phyloP scores from a whole-genome alignment of 768 basidiomycete species.

The Mycena haematopus region DNA sequence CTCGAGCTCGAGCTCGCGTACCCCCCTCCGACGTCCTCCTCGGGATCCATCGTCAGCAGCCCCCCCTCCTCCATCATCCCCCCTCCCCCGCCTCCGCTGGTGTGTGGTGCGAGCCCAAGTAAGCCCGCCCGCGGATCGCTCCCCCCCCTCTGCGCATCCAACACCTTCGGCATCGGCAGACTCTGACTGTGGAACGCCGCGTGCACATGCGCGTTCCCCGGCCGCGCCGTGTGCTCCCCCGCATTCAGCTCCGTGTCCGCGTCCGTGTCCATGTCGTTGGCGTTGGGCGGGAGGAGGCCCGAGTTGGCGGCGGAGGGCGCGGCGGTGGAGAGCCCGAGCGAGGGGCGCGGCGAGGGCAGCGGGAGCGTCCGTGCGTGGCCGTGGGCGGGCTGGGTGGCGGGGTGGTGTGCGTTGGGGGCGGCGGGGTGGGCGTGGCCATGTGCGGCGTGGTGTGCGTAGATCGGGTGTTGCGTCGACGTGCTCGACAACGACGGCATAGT shows the following conservation, averaged over 20 bases:
- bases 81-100: background rate
- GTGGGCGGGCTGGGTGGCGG: background rate
- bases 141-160: background rate
- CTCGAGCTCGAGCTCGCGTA: background rate
- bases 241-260: conserved; percentile 32
- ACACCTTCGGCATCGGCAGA: conserved; percentile 19
- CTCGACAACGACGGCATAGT: too few relatives aligned
- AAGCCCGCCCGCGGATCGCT: background rate
- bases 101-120: background rate
- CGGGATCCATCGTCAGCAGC: conserved; percentile 26
- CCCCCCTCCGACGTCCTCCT: conserved; percentile 10
- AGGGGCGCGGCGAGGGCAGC: too few relatives aligned
- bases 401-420: conserved; percentile 31
- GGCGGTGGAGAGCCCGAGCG: conserved; percentile 46
- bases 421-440: conserved; percentile 45
- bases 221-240: conserved; percentile 56
- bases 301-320: conserved; percentile 45
- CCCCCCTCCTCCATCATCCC: background rate
- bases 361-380: conserved; percentile 16
- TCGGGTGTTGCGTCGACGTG: conserved; percentile 3
- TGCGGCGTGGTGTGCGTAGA: conserved; percentile 20
- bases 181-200: conserved; percentile 46
- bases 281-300: conserved; percentile 17
- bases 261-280: background rate
- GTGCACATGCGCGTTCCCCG: conserved; percentile 54